A percentile compares a stretch with the other conserved stretches of the same genome.
These are phyloP conservation scores for Fraxinus velutina DNA, from an alignment of 305 asterid genomes.

Conservation along the genomic window DNA sequence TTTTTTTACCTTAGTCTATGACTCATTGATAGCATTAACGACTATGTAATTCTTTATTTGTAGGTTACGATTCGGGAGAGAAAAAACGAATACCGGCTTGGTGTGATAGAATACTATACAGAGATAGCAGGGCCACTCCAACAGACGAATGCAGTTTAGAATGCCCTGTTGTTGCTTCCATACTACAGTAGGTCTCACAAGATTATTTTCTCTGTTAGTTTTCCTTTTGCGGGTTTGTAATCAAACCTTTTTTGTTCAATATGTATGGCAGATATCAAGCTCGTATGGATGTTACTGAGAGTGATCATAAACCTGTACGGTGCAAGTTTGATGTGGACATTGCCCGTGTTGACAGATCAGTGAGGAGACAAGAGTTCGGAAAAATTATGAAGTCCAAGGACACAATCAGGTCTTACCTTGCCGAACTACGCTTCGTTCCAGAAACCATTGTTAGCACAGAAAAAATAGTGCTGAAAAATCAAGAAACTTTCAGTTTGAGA, in stretches of 20 bases:
- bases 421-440: slow-evolving; percentile 62
- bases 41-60: neutral
- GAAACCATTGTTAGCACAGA: slow-evolving; percentile 55
- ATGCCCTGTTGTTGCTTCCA: slow-evolving; percentile 84
- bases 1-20: neutral
- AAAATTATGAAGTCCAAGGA: slow-evolving; percentile 51
- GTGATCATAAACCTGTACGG: slow-evolving; percentile 92
- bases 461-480: slow-evolving; percentile 58
- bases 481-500: slow-evolving; percentile 56
- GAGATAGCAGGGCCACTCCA: slow-evolving; percentile 69
- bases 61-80: slow-evolving; percentile 97
- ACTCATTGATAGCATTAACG: neutral
- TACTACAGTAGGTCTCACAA: slow-evolving; percentile 54
- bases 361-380: slow-evolving; percentile 77
- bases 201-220: neutral
- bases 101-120: slow-evolving; percentile 83
- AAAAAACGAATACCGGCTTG: slow-evolving; percentile 95
- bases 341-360: slow-evolving; percentile 74
- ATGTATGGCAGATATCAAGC: slow-evolving; percentile 63
- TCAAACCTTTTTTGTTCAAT: neutral
- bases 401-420: slow-evolving; percentile 36
- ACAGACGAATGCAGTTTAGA: slow-evolving; percentile 66
- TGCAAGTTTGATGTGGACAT: slow-evolving; percentile 77
- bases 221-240: neutral
- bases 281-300: slow-evolving; percentile 87